Percentiles rank a stretch among this genome's conserved stretches.
phyloP scores from a whole-genome alignment of 2,329 filamentous ascomycete species.

The Metarhizium album region DNA sequence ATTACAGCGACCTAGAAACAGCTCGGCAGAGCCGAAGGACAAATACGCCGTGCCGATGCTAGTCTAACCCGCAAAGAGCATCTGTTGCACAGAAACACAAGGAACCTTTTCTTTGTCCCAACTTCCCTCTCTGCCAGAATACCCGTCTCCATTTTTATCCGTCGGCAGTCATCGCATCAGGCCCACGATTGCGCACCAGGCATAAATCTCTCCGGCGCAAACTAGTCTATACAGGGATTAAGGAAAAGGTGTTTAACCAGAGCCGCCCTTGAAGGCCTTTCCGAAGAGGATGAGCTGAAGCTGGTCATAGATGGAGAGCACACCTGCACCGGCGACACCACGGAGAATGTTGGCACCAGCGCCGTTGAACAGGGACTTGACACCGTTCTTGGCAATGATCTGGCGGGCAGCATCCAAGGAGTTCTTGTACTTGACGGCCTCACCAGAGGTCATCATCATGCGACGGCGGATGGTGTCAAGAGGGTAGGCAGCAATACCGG shows the following conservation, averaged over 20 bases:
- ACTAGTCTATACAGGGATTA: slow-evolving; percentile 31
- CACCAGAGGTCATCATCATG: slow-evolving; percentile 98
- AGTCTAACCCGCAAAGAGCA: slow-evolving; percentile 36
- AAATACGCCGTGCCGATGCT: slow-evolving; percentile 38
- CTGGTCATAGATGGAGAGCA: slow-evolving; percentile 99
- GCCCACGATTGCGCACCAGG: slow-evolving; percentile 22
- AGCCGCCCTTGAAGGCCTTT: slow-evolving; percentile 86
- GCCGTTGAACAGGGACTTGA: slow-evolving; percentile 99
- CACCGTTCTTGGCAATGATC: slow-evolving; percentile 96
- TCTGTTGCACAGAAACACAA: slow-evolving; percentile 26
- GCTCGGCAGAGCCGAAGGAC: slow-evolving; percentile 33
- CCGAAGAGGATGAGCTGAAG: slow-evolving; percentile 98
- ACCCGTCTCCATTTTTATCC: slow-evolving; percentile 33
- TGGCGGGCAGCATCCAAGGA: slow-evolving; percentile 91
- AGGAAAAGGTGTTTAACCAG: slow-evolving; percentile 33
- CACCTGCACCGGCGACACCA: slow-evolving; percentile 99
- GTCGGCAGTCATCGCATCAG: slow-evolving; percentile 27
- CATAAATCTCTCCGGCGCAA: slow-evolving; percentile 19
- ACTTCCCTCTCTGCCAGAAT: slow-evolving; percentile 36
- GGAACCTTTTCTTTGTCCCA: slow-evolving; percentile 24
- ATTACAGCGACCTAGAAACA: slow-evolving; percentile 49
- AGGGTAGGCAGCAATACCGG: slow-evolving; percentile 99
- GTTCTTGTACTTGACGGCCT: slow-evolving; percentile 99
- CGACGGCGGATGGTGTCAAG: slow-evolving; percentile 99
- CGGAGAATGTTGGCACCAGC: slow-evolving; percentile 99